A percentile compares a stretch with the other conserved stretches of the same genome.
phyloP scores from a whole-genome alignment of 352 stramenopile species.

The Phytophthora crassamura region DNA sequence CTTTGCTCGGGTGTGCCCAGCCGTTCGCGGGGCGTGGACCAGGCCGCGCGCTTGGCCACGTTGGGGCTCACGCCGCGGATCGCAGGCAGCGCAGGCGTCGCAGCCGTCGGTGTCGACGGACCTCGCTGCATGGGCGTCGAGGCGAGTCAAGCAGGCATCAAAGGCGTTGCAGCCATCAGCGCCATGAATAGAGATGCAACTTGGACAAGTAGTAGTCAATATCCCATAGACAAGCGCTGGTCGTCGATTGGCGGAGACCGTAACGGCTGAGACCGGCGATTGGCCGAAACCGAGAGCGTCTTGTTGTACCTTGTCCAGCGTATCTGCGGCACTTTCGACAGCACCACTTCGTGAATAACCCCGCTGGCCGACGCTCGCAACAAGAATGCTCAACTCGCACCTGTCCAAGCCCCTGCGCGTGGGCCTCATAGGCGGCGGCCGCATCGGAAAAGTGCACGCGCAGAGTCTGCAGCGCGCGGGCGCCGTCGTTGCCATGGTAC shows the following conservation, averaged over 20 bases:
- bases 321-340: not conserved
- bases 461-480: conserved; percentile 55
- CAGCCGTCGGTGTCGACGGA: not conserved
- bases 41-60: conserved; percentile 34
- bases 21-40: conserved; percentile 28
- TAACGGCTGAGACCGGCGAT: too few relatives aligned
- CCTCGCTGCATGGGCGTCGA: conserved; percentile 14
- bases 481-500: conserved; percentile 49
- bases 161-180: too few relatives aligned
- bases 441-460: conserved; percentile 72
- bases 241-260: too few relatives aligned
- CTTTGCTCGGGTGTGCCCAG: conserved; percentile 8
- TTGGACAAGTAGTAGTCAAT: too few relatives aligned
- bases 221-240: too few relatives aligned
- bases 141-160: not conserved
- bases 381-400: conserved; percentile 40
- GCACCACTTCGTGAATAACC: conserved; percentile 25
- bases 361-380: not conserved
- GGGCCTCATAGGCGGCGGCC: conserved; percentile 68
- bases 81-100: conserved; percentile 4
- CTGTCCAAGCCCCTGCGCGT: conserved; percentile 50
- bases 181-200: too few relatives aligned
- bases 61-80: conserved; percentile 31
- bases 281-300: too few relatives aligned
- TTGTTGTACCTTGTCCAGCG: too few relatives aligned